A percentile compares a stretch with the other conserved stretches of the same genome.
Conservation (phyloP, 768 basidiomycete genomes). For the Phlebiopsis gigantea region DNA sequence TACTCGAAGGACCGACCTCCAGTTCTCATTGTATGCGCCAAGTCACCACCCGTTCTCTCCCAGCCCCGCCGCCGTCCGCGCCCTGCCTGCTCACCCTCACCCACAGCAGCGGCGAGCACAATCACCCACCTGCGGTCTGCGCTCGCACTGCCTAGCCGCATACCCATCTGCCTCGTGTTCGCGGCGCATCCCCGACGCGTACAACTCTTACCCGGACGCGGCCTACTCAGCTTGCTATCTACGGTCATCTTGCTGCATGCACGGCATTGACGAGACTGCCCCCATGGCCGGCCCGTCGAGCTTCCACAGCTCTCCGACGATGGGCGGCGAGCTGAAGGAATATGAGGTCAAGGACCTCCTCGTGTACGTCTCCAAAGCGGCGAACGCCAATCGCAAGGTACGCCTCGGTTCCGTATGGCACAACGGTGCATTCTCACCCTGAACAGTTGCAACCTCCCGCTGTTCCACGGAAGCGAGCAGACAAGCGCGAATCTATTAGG, state of each 20-base stretch:
- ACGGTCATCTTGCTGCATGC: not conserved
- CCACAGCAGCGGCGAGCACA: not conserved
- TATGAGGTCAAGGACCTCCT: slow-evolving; percentile 54
- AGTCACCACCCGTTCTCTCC: not conserved
- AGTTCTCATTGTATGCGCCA: not conserved
- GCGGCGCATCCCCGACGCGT: not conserved
- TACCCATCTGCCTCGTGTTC: not conserved
- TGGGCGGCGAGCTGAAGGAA: slow-evolving; percentile 28
- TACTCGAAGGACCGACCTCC: not conserved
- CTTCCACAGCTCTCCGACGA: not conserved
- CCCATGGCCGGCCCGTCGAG: not conserved
- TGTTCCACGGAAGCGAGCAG: slow-evolving; percentile 46
- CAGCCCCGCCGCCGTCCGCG: no score
- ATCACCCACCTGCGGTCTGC: not conserved
- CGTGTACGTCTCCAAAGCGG: slow-evolving; percentile 53
- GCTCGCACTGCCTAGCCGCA: not conserved
- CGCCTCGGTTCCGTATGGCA: slow-evolving; percentile 8
- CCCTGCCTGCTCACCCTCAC: not conserved
- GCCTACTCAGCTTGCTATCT: not conserved
- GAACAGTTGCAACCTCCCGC: slow-evolving; percentile 29
- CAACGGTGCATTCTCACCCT: not conserved
- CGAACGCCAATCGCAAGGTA: slow-evolving; percentile 52
- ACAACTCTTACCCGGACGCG: not conserved
- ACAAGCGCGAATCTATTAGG: slow-evolving; percentile 42
- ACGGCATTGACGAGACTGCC: not conserved